phyloP scores from a whole-genome alignment of 805 yeast genomes.

The Komagataella populi region DNA sequence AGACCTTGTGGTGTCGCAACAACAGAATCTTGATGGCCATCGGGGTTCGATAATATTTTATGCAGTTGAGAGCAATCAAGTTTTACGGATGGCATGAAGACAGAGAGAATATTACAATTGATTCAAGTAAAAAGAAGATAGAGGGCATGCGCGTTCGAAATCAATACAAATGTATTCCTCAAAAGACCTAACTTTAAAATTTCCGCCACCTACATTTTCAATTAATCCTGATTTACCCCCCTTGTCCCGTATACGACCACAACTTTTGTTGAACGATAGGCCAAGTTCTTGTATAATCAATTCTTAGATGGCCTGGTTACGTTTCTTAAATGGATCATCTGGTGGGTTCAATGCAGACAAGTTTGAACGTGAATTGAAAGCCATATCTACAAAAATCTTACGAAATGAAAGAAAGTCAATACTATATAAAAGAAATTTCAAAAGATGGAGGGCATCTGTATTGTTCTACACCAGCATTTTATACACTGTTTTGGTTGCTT shows the following conservation, averaged over 20 bases:
- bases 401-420: conserved; percentile 11
- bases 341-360: conserved; percentile 25
- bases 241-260: background rate
- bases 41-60: conserved; percentile 3
- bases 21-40: conserved; percentile 7
- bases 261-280: background rate
- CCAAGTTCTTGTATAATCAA: background rate
- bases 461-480: conserved; percentile 9
- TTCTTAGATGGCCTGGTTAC: conserved; percentile 6
- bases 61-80: conserved; percentile 8
- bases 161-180: no score
- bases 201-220: background rate
- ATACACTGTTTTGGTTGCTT: conserved; percentile 12
- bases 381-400: conserved; percentile 21
- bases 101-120: background rate
- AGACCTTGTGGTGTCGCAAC: conserved; percentile 45
- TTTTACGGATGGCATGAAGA: conserved; percentile 12
- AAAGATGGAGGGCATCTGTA: conserved; percentile 7
- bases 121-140: background rate
- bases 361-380: conserved; percentile 28
- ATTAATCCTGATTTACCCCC: background rate
- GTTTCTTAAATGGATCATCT: conserved; percentile 12
- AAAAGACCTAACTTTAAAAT: background rate
- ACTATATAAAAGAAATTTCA: conserved; percentile 6
- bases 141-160: background rate